Conservation (phyloP, 1,284 basidiomycete genomes). For the Rhodotorula sp. region DNA sequence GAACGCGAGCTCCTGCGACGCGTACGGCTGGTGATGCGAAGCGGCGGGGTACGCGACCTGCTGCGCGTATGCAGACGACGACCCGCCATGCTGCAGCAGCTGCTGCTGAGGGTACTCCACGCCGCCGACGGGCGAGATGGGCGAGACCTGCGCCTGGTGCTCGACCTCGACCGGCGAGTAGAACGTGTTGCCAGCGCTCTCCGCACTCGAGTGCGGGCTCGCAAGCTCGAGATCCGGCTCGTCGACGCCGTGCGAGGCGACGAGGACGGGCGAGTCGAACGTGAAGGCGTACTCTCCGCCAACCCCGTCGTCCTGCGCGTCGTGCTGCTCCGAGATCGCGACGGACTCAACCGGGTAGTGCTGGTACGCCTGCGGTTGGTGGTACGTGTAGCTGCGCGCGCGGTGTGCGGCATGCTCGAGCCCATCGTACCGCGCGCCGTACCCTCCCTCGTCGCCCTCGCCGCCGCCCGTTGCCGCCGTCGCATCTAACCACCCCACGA, state of each 20-base stretch:
- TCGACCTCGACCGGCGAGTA: neutral
- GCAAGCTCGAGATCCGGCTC: neutral
- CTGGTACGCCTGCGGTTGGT: no score
- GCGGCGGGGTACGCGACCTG: neutral
- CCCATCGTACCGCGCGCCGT: neutral
- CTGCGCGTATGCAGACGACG: neutral
- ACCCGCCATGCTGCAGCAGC: no score
- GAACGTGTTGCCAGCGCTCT: no score
- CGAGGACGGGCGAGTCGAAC: slow-evolving; percentile 3
- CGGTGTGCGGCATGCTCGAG: no score
- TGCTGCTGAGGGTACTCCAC: no score
- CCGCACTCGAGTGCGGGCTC: neutral
- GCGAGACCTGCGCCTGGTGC: neutral
- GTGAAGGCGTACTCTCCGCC: slow-evolving; percentile 3
- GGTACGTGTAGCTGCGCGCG: neutral
- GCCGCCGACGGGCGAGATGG: neutral
- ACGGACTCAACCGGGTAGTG: no score
- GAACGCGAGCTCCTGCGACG: neutral
- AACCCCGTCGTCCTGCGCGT: neutral
- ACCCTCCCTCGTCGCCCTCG: neutral
- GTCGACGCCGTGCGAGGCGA: neutral
- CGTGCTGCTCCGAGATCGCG: neutral
- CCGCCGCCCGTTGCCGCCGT: no score
- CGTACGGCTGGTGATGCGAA: neutral
- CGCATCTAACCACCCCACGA: no score